Conservation (phyloP, 2,329 filamentous ascomycete species). For the Neocatenulostroma microsporum region DNA sequence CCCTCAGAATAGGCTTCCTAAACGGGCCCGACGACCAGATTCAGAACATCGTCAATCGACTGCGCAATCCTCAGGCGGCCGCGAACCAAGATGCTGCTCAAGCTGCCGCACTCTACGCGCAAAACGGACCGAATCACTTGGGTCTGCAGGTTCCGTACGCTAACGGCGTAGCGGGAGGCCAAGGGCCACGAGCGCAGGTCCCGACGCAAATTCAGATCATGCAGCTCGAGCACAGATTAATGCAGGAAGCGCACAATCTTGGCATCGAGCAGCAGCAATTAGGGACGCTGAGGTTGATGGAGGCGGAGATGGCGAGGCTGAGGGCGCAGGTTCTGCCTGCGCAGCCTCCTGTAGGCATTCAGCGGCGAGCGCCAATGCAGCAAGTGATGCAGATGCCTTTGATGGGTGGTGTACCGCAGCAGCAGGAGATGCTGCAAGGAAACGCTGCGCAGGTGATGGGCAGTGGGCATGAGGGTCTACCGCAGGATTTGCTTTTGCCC, state of each 20-base stretch:
- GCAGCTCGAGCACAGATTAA: constrained; percentile 60
- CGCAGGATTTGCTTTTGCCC: constrained; percentile 45
- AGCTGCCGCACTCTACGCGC: constrained; percentile 21
- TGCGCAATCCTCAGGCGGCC: constrained; percentile 19
- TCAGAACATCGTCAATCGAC: constrained; percentile 36
- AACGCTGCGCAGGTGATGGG: constrained; percentile 26
- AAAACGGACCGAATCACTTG: constrained; percentile 30
- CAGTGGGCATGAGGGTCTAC: constrained; percentile 41
- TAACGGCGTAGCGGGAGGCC: constrained; percentile 9
- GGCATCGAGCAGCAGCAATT: constrained; percentile 60
- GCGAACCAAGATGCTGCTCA: constrained; percentile 4
- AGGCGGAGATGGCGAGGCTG: constrained; percentile 59
- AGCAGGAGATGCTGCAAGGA: constrained; percentile 16
- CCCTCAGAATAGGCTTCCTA: constrained; percentile 63
- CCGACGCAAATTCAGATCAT: constrained; percentile 54
- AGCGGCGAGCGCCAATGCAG: constrained; percentile 11
- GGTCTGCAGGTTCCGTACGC: constrained; percentile 21
- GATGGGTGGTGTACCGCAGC: neutral
- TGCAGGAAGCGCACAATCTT: constrained; percentile 58
- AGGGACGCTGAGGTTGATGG: constrained; percentile 57
- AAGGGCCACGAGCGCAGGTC: constrained; percentile 12
- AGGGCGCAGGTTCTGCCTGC: constrained; percentile 35
- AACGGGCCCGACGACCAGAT: constrained; percentile 44
- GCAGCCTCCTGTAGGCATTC: constrained; percentile 15
- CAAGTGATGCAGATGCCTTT: neutral